Base-by-base conservation (phyloP, 108 stramenopile genomes). In the Epithemia pelagica region DNA sequence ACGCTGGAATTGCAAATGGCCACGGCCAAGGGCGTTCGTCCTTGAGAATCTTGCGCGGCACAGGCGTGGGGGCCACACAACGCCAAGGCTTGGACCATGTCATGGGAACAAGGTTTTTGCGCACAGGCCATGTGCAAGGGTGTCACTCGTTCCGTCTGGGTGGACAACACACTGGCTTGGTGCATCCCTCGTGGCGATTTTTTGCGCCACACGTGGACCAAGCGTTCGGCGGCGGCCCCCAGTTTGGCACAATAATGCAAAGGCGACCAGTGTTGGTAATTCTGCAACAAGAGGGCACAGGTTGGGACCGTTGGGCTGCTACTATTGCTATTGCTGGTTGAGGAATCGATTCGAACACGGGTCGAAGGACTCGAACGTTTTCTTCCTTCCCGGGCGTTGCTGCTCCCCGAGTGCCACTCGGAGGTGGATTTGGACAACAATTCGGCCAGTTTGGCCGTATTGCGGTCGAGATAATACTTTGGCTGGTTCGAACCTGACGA, bases 201-300 rank as follows among this genome's bases (percentile, higher is more conserved):
- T 46, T 46, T 46, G 10, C 5, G 5, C 10, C 5, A 15, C 5
- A 46, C 15, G 10, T 46, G 37, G n/a, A 77, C 75, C 5, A 68
- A 63, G 3, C 77, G 73, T 61, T 76, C 73, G 22, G 79, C 68
- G 28, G 75, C 72, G 18, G 66, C 62, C 55, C 82, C 57, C 28
- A 84, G 73, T 32, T 81, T 51, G 3, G 82, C 83, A 69, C 83
- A 82, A 56, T 72, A 81, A 62, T 88, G 87, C 51, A 88, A 67
- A 8, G 87, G 87, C 18, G 79, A 74, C 54, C 80, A 55, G 58
- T 76, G 53, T 22, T 70, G 53, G 28, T 64, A 29, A 31, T 66
- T 66, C 2, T 25, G 24, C 25, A 29, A 28, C 65, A 66, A 54
- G 53, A 66, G 19, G 37, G 37, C 37, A 46, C 37, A 46, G 15